Evolutionary conservation across 78 protist genomes (phyloP), one percentile per base, ranked within the genome.

Genomic region (Acrasis kona): DNA sequence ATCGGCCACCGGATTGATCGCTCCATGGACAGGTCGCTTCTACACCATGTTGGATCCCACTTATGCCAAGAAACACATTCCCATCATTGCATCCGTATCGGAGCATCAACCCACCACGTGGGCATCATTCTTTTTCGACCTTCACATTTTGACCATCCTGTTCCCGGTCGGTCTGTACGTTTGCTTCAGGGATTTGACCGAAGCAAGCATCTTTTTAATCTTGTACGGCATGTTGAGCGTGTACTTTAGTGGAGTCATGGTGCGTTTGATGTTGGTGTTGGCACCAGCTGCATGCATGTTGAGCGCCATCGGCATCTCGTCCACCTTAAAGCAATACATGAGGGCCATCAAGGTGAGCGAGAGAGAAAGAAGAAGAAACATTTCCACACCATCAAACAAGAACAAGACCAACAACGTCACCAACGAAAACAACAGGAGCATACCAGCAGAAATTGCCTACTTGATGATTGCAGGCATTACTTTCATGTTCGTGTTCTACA

Each of bases 71-170:
- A 83, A 79, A 31, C 85, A 93, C 82, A 94, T 94, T 57, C 98
- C 99, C 67, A 94, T 98, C 80, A 91, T 96, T 61, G 98, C 96
- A 37, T 95, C 98, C 0, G 98, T 98, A 38, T 87, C 97, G 0
- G 99, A 98, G 84, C 99, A 98, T 79, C 99, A 96, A 84, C 95
- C 97, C 41, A 91, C 95, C 27, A 72, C 96, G 19, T 93, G 97
- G 97, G 35, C 95, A 0, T 86, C 96, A 3, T 96, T 89, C 86
- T 95, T 92, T 86, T 90, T 93, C 58, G 98, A 98, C 77, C 75
- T 95, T 57, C 93, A 96, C 82, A 32, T 93, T 68, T 80, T 91
- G 31, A 87, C 80, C 38, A 38, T 92, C 79, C 36, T 96, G 38
- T 57, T 93, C 77, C 98, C 98, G 40, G 92, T 87, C 34, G 98